Evolutionary conservation across 2,329 filamentous ascomycete species (phyloP), one percentile per base, ranked within the genome.

Genomic region (Aureobasidium zeae): DNA sequence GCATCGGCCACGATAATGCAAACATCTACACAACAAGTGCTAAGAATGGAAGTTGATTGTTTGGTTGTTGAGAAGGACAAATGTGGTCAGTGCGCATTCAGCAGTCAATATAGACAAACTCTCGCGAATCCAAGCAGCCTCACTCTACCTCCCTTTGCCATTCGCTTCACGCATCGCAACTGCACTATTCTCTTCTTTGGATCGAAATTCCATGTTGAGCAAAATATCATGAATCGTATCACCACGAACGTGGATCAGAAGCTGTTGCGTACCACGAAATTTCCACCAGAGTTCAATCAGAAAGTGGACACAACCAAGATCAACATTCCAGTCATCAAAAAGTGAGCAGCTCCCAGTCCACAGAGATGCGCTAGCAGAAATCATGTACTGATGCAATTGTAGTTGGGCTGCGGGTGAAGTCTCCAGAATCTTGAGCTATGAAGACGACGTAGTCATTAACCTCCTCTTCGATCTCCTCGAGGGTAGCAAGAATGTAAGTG

Each of bases 231-330:
- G 48, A 48, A 45, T 29, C 45, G 46, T 4, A 50, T 62, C 44
- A 56, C 85, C 54, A 81, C 82, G 44, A 83, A 79, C 52, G 86
- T 91, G 49, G 89, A 95, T 64, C 81, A 84, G 52, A 94, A 93
- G 71, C 76, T 94, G 56, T 70, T 95, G 45, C 85, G 82, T 72
- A 81, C 81, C 63, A 96, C 88, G 45, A 95, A 93, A 60, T 96
- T 95, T 52, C 91, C 91, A 33, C 74, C 81, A 6, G 87, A 95
- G 59, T 98, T 96, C 68, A 89, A 77, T 60, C 80, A 85, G 61
- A 95, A 95, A 70, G 91, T 98, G 52, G 88, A 98, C 69, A 94
- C 93, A 77, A 78, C 81, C 55, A 96, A 96, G 69, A 87, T 98
- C 64, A 95, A 98, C 61, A 72, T 94, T 38, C 86, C 94, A 63